These are phyloP conservation scores for Monosporozyma unispora DNA, from an alignment of 805 yeast genomes.

Conservation along the genomic window DNA sequence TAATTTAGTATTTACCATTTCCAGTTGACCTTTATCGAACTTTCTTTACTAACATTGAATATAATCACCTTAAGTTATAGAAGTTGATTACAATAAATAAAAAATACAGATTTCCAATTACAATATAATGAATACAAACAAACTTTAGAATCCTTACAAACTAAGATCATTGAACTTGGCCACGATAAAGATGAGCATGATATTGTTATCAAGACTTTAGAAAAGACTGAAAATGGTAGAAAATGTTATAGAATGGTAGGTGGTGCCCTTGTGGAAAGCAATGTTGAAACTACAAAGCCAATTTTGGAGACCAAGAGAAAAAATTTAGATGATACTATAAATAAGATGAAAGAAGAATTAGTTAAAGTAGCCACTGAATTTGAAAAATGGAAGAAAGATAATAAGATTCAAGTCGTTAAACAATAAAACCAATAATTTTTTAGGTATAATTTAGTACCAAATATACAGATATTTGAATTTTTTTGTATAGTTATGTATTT, in stretches of 20 bases:
- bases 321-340: slow-evolving; percentile 32
- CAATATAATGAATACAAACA: slow-evolving; percentile 46
- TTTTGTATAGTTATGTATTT: background rate
- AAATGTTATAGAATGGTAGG: slow-evolving; percentile 91
- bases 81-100: background rate
- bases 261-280: slow-evolving; percentile 78
- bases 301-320: slow-evolving; percentile 47
- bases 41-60: too few relatives aligned
- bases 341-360: slow-evolving; percentile 25
- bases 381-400: slow-evolving; percentile 30
- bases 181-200: slow-evolving; percentile 41
- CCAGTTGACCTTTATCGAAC: too few relatives aligned
- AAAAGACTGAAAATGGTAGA: slow-evolving; percentile 47
- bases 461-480: background rate
- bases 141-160: slow-evolving; percentile 37
- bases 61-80: too few relatives aligned
- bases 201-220: slow-evolving; percentile 52
- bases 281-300: slow-evolving; percentile 67
- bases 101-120: slow-evolving; percentile 33
- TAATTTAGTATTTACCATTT: too few relatives aligned
- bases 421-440: slow-evolving; percentile 9
- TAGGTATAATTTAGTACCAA: background rate
- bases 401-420: slow-evolving; percentile 29
- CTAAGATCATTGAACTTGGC: slow-evolving; percentile 41
- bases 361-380: slow-evolving; percentile 25